Conservation (phyloP, 2,329 filamentous ascomycete genomes). For the Penicillium janthinellum region DNA sequence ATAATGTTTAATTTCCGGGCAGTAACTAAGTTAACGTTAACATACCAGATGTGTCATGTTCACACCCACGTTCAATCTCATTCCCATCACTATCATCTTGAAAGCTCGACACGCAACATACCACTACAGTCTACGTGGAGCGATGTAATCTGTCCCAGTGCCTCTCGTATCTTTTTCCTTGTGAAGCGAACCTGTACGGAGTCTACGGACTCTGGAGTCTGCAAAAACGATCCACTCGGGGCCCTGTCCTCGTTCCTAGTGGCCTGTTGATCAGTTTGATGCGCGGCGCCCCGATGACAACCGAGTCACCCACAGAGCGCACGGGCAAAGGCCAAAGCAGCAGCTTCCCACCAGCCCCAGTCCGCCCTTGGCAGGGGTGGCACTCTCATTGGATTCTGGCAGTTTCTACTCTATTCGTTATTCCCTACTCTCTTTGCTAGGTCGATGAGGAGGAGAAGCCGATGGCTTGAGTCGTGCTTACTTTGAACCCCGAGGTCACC, state of each 20-base stretch:
- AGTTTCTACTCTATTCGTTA: slow-evolving; percentile 17
- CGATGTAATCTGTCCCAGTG: background rate
- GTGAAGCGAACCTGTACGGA: background rate
- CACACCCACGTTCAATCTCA: background rate
- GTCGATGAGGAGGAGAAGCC: background rate
- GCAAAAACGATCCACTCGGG: background rate
- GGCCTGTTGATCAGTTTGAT: background rate
- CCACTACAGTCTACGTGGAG: background rate
- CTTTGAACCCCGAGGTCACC: background rate
- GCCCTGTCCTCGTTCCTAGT: background rate
- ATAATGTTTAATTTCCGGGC: too few relatives aligned
- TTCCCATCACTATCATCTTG: too few relatives aligned
- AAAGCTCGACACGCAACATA: too few relatives aligned
- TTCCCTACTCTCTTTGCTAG: slow-evolving; percentile 16
- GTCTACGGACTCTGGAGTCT: background rate
- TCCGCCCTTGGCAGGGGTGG: slow-evolving; percentile 12
- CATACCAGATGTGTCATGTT: too few relatives aligned
- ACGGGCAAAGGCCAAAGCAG: background rate
- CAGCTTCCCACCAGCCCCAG: background rate
- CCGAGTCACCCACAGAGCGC: background rate
- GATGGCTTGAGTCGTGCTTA: background rate
- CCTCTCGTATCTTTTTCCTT: background rate
- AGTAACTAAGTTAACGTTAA: too few relatives aligned
- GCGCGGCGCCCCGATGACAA: background rate
- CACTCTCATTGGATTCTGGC: slow-evolving; percentile 3